These are phyloP conservation scores for Sporormia fimetaria DNA, from an alignment of 495 filamentous ascomycete species.

Conservation along the genomic window DNA sequence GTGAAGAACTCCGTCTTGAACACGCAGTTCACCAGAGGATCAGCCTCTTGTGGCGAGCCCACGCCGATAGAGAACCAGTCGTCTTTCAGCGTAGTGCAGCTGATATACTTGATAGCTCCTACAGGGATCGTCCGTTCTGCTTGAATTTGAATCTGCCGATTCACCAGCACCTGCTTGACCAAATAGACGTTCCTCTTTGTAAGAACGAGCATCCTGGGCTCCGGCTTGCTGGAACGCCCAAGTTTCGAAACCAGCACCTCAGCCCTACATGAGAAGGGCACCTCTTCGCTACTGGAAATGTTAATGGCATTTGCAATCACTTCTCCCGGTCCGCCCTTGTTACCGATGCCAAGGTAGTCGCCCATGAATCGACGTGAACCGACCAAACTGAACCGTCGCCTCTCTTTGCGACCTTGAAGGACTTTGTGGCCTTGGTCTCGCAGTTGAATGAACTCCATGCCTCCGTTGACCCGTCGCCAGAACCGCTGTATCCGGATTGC, in stretches of 20 bases:
- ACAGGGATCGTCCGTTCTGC: conserved; percentile 72
- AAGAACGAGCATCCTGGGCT: conserved; percentile 72
- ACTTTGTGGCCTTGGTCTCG: conserved; percentile 84
- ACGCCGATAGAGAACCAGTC: conserved; percentile 94
- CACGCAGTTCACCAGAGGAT: conserved; percentile 81
- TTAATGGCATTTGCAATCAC: conserved; percentile 63
- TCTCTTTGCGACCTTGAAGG: conserved; percentile 75
- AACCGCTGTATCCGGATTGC: conserved; percentile 89
- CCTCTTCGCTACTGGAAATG: conserved; percentile 53
- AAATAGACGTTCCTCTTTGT: conserved; percentile 80
- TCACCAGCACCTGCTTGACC: conserved; percentile 69
- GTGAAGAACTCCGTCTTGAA: conserved; percentile 98
- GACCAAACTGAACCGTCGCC: conserved; percentile 77
- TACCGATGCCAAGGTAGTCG: conserved; percentile 84
- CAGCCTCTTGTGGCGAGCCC: conserved; percentile 77
- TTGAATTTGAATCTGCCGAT: conserved; percentile 67
- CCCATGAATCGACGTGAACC: conserved; percentile 88
- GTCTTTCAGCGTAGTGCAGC: conserved; percentile 68
- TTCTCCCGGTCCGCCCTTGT: conserved; percentile 68
- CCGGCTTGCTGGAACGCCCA: conserved; percentile 86
- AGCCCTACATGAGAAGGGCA: conserved; percentile 80
- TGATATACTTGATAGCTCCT: conserved; percentile 76
- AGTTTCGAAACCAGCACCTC: conserved; percentile 88
- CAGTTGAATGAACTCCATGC: conserved; percentile 73
- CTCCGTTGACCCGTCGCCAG: conserved; percentile 84